These are phyloP conservation scores for Xylaria palmicola DNA, from an alignment of 495 filamentous ascomycete genomes.

Conservation along the genomic window DNA sequence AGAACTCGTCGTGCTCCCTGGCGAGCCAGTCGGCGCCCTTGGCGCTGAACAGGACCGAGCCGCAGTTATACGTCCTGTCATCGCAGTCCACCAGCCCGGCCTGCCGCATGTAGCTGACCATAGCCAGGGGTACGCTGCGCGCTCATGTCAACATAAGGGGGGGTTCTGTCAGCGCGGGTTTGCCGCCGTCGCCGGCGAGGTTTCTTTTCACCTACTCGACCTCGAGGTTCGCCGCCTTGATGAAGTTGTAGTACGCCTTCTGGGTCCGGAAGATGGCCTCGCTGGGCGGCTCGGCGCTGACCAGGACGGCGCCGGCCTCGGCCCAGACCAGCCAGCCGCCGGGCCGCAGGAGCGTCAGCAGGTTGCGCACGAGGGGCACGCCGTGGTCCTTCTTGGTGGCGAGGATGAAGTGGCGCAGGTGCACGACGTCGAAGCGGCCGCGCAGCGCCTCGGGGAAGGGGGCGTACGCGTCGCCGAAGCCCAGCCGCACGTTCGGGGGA, in stretches of 20 bases:
- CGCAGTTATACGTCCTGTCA: neutral
- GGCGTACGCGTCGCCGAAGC: neutral
- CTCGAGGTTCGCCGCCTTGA: neutral
- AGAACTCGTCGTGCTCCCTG: neutral
- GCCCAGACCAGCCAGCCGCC: constrained; percentile 5
- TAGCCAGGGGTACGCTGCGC: neutral
- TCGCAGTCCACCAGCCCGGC: neutral
- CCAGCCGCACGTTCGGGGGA: neutral
- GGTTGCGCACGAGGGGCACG: neutral
- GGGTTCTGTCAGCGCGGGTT: no score
- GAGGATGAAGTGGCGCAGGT: neutral
- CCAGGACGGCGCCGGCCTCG: neutral
- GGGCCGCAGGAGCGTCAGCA: constrained; percentile 1
- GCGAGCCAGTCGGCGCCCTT: neutral
- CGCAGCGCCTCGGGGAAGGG: neutral
- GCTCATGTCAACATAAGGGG: no score
- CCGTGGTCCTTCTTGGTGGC: neutral
- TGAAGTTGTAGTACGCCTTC: neutral
- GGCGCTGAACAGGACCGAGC: neutral
- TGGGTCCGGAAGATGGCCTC: neutral
- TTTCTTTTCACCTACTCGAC: no score
- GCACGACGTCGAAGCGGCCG: neutral
- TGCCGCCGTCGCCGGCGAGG: no score
- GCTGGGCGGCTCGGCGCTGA: neutral
- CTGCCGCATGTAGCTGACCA: neutral